Conservation (phyloP, 305 asterid species). For the Andrographis paniculata region DNA sequence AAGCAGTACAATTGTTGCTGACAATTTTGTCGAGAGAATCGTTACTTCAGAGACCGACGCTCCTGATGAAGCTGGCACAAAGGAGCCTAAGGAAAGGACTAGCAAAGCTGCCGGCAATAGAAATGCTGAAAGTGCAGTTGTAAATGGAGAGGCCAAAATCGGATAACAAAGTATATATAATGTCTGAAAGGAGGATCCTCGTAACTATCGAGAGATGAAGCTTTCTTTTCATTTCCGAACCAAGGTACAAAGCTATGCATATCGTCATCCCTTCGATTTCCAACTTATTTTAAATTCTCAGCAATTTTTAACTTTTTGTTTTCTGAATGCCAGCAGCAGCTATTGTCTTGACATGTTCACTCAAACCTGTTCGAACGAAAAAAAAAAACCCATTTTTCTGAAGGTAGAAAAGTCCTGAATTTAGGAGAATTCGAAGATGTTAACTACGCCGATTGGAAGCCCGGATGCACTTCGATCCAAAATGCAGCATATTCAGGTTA, state of each 20-base stretch:
- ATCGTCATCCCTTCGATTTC: not conserved
- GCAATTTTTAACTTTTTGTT: too few relatives aligned
- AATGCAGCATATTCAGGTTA: too few relatives aligned
- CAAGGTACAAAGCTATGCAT: constrained; percentile 25
- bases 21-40: constrained; percentile 36
- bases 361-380: constrained; percentile 12
- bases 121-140: constrained; percentile 35
- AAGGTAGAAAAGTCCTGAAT: constrained; percentile 5
- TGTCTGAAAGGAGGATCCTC: constrained; percentile 11
- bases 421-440: not conserved
- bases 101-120: constrained; percentile 27
- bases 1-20: constrained; percentile 19
- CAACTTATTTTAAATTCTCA: too few relatives aligned
- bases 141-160: constrained; percentile 73
- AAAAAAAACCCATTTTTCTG: constrained; percentile 9
- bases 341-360: constrained; percentile 6
- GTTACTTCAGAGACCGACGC: constrained; percentile 37
- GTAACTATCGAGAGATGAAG: constrained; percentile 14
- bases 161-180: constrained; percentile 28
- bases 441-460: too few relatives aligned
- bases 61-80: constrained; percentile 27
- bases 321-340: constrained; percentile 2
- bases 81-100: constrained; percentile 30
- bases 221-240: constrained; percentile 13
- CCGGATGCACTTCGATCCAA: too few relatives aligned